phyloP scores from a whole-genome alignment of 345 rosid species.

The Aquilaria sinensis region DNA sequence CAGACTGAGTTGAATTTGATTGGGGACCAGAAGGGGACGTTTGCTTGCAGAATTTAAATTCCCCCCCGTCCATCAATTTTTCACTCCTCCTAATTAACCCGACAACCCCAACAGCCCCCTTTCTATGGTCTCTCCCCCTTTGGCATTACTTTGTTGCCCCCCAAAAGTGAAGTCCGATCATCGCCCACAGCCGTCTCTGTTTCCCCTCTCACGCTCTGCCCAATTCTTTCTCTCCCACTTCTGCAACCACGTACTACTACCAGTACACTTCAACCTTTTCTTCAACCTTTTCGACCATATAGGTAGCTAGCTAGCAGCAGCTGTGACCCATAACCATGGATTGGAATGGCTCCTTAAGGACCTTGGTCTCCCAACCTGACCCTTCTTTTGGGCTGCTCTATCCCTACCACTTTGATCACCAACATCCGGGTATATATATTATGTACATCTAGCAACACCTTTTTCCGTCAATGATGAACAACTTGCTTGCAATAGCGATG shows the following conservation, averaged over 20 bases:
- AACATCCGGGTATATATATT: slow-evolving; percentile 41
- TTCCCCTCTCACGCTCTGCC: background rate
- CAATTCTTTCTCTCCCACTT: background rate
- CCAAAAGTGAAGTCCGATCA: slow-evolving; percentile 35
- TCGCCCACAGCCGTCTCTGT: slow-evolving; percentile 10
- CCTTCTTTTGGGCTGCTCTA: slow-evolving; percentile 58
- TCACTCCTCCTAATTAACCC: slow-evolving; percentile 19
- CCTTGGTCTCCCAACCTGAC: slow-evolving; percentile 40
- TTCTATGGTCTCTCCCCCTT: slow-evolving; percentile 21
- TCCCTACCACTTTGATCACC: slow-evolving; percentile 47
- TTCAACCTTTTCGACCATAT: background rate
- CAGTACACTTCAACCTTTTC: no score
- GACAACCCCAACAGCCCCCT: slow-evolving; percentile 18
- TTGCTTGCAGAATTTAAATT: slow-evolving; percentile 7
- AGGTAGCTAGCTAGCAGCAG: background rate
- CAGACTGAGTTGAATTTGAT: background rate
- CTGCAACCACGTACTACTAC: no score
- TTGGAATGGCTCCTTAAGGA: slow-evolving; percentile 40
- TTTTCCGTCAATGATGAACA: background rate
- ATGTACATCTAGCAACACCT: background rate
- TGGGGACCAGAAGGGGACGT: slow-evolving; percentile 33
- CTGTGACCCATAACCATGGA: slow-evolving; percentile 31
- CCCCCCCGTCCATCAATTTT: background rate
- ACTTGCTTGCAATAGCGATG: no score
- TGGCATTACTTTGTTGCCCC: slow-evolving; percentile 44